A percentile compares a stretch with the other conserved stretches of the same genome.
Evolutionary conservation across 768 basidiomycete species (phyloP).

Genomic region (Rickenella mellea): DNA sequence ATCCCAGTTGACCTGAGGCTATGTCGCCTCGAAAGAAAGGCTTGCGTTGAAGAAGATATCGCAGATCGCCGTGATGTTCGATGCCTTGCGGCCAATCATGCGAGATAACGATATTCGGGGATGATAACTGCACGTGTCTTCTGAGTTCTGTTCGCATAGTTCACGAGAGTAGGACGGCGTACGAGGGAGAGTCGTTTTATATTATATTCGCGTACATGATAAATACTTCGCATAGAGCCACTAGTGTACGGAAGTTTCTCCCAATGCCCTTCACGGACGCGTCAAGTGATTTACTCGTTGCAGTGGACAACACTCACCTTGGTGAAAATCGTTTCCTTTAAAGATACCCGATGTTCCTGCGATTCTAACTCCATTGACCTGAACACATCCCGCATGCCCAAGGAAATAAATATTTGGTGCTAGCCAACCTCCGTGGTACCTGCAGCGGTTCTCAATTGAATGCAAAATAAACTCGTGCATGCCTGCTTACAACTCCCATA

Average conservation of each 20-base stretch:
- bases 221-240: constrained; percentile 68
- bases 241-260: constrained; percentile 79
- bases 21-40: constrained; percentile 72
- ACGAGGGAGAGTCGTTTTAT: constrained; percentile 69
- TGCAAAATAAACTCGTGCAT: neutral
- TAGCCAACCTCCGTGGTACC: constrained; percentile 95
- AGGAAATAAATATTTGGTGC: constrained; percentile 96
- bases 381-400: constrained; percentile 82
- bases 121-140: constrained; percentile 43
- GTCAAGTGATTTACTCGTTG: neutral
- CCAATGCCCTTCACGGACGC: constrained; percentile 49
- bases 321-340: constrained; percentile 63
- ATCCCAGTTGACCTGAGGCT: constrained; percentile 60
- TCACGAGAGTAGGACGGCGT: constrained; percentile 16
- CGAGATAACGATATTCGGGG: constrained; percentile 74
- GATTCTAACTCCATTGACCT: constrained; percentile 81
- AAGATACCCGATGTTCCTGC: constrained; percentile 91
- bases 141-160: neutral
- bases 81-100: constrained; percentile 95
- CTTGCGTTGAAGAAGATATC: constrained; percentile 60
- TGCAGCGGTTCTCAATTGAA: constrained; percentile 18
- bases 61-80: constrained; percentile 68
- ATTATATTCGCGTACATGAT: constrained; percentile 85
- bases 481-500: constrained; percentile 81
- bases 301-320: constrained; percentile 36